Evolutionary conservation across 148 eudicot species (phyloP), one percentile per base, ranked within the genome.

Genomic region (Rhododendron henanense): DNA sequence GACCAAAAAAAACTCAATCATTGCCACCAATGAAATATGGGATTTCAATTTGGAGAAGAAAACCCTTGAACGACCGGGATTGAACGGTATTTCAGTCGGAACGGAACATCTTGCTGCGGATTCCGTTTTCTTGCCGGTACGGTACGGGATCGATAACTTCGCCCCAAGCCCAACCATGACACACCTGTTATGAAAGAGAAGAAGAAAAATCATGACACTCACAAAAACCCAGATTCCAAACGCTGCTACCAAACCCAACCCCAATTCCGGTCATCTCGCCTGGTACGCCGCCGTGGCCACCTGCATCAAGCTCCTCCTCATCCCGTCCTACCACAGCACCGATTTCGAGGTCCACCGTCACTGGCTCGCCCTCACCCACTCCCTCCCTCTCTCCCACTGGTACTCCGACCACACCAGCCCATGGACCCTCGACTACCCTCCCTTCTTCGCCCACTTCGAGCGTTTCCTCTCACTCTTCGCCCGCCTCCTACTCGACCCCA

Each of bases 391-490:
- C 59, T 84, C 95, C 16, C 90, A 80, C 1, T 96, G 98, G 98
- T 96, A 94, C 88, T 90, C 94, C 73, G 97, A 95, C 85, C 84
- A 92, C 41, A 89, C 97, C 78, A 91, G 93, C 71, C 93, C 90
- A 13, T 96, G 99, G 99, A 96, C 99, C 75, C 98, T 96, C 83
- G 99, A 96, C 83, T 96, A 96, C 92, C 99, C 99, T 1, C 98
- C 99, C 19, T 93, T 96, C 86, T 96, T 96, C 86, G 99, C 98
- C 44, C 87, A 91, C 84, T 95, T 94, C 79, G 99, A 96, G 83
- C 91, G 86, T 75, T 76, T 94, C 48, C 92, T 96, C 84, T 92
- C 99, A 1, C 19, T 87, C 47, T 89, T 95, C 48, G 97, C 98
- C 78, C 79, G 85, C 16, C 81, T 85, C 9, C 47, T 92, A 33